phyloP scores from a whole-genome alignment of 495 filamentous ascomycete genomes.

The Chaetomium cochliodes region DNA sequence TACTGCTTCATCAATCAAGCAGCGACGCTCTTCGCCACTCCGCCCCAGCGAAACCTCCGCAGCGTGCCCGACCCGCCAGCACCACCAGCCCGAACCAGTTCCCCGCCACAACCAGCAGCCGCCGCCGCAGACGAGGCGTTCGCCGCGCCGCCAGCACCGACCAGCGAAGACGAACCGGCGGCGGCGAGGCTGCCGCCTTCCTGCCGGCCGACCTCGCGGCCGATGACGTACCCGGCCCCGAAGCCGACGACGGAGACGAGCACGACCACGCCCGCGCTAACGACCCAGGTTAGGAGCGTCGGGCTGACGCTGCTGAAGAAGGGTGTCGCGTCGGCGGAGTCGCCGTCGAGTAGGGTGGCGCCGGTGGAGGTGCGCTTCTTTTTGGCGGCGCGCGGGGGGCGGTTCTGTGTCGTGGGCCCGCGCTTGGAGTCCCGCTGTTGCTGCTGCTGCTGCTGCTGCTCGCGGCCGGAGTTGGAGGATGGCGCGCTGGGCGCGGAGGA shows the following conservation, averaged over 20 bases:
- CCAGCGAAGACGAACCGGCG: conserved; percentile 30
- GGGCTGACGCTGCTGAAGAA: conserved; percentile 54
- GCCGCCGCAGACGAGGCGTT: conserved; percentile 29
- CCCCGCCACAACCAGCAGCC: conserved; percentile 45
- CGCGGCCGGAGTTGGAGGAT: conserved; percentile 34
- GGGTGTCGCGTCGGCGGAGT: conserved; percentile 3
- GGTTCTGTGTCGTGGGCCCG: conserved; percentile 40
- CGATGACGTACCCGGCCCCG: conserved; percentile 87
- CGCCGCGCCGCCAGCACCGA: conserved; percentile 21
- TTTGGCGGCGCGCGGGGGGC: conserved; percentile 47
- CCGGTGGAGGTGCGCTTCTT: conserved; percentile 55
- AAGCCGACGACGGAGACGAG: conserved; percentile 90
- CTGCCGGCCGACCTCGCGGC: conserved; percentile 72
- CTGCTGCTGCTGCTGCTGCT: conserved; percentile 50
- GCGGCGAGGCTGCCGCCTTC: conserved; percentile 43
- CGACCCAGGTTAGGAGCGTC: conserved; percentile 85
- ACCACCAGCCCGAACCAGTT: conserved; percentile 42
- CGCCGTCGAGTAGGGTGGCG: conserved; percentile 13
- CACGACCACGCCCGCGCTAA: conserved; percentile 89
- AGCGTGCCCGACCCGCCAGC: conserved; percentile 40
- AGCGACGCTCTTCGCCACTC: conserved; percentile 42
- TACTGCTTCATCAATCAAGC: conserved; percentile 38
- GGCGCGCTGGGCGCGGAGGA: conserved; percentile 36
- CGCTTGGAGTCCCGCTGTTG: conserved; percentile 54
- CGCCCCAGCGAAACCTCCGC: conserved; percentile 50